These are phyloP conservation scores for Fusarium brevicatenulatum DNA, from an alignment of 2,329 filamentous ascomycete genomes.

Conservation along the genomic window DNA sequence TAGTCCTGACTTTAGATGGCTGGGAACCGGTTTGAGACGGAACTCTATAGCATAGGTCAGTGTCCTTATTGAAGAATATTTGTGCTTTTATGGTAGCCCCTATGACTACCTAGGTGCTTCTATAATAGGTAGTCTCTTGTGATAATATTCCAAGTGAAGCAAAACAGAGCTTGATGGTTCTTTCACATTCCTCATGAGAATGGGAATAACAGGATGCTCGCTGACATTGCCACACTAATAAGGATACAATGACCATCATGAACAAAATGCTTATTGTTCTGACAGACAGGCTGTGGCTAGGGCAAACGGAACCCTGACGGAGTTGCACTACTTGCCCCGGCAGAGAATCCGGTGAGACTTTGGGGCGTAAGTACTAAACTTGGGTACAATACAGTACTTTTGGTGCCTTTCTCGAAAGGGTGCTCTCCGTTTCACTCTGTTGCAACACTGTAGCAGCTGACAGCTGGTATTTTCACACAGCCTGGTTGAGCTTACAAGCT, in stretches of 20 bases:
- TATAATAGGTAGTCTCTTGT: background rate
- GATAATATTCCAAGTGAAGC: background rate
- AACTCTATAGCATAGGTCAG: background rate
- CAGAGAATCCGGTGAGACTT: slow-evolving; percentile 13
- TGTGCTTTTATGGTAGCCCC: background rate
- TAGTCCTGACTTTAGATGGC: background rate
- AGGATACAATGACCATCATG: slow-evolving; percentile 1
- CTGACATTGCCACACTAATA: slow-evolving; percentile 32
- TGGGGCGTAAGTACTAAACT: background rate
- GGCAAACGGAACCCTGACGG: slow-evolving; percentile 12
- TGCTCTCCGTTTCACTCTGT: slow-evolving; percentile 11
- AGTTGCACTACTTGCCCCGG: slow-evolving; percentile 29
- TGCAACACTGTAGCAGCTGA: slow-evolving; percentile 13
- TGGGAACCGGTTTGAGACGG: background rate
- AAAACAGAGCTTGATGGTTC: background rate
- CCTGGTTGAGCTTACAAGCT: background rate
- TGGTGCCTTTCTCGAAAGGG: background rate
- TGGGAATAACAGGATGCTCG: slow-evolving; percentile 12
- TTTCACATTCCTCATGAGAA: background rate
- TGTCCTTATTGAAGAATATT: background rate
- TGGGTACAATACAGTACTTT: slow-evolving; percentile 2
- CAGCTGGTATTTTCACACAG: slow-evolving; percentile 16
- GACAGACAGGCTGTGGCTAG: slow-evolving; percentile 27
- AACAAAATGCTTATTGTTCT: slow-evolving; percentile 22
- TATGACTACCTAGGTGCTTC: background rate